Percentiles rank a stretch among this genome's conserved stretches.
These are phyloP conservation scores for Clonostachys rhizophaga DNA, from an alignment of 2,329 filamentous ascomycete genomes.

Conservation along the genomic window DNA sequence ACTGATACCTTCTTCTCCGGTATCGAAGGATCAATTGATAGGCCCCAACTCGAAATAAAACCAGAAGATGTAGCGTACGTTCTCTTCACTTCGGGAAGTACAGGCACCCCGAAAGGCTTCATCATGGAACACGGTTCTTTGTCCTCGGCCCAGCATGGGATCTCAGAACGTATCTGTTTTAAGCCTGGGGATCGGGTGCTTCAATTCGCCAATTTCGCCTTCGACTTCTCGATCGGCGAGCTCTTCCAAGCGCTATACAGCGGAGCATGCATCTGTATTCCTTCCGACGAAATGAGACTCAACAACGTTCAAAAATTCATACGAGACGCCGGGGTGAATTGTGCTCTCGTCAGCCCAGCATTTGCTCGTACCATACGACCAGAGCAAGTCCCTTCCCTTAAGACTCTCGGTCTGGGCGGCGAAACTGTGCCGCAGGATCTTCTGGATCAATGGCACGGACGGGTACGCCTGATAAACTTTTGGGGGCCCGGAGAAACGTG, in stretches of 20 bases:
- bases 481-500: not conserved
- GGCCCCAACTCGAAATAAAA: not conserved
- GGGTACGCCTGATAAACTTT: constrained; percentile 1
- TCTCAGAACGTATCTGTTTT: constrained; percentile 5
- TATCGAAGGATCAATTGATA: not conserved
- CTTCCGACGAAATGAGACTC: not conserved
- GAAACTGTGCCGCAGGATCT: constrained; percentile 4
- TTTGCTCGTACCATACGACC: constrained; percentile 4
- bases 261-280: constrained; percentile 3
- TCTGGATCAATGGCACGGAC: constrained; percentile 3
- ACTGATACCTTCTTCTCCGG: not conserved
- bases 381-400: constrained; percentile 2
- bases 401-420: constrained; percentile 4
- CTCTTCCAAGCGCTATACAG: constrained; percentile 23
- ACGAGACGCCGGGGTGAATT: constrained; percentile 3
- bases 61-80: constrained; percentile 7
- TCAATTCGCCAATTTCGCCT: constrained; percentile 40
- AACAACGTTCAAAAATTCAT: constrained; percentile 1
- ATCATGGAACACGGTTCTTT: constrained; percentile 3
- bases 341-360: constrained; percentile 5
- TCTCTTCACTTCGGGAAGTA: constrained; percentile 15
- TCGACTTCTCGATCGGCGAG: constrained; percentile 39
- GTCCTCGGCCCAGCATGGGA: constrained; percentile 10
- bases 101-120: constrained; percentile 9
- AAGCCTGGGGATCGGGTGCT: constrained; percentile 22